Percentiles rank a stretch among this genome's conserved stretches.
Conservation (phyloP, 176 grass and related monocot species). For the Cenchrus purpureus region DNA sequence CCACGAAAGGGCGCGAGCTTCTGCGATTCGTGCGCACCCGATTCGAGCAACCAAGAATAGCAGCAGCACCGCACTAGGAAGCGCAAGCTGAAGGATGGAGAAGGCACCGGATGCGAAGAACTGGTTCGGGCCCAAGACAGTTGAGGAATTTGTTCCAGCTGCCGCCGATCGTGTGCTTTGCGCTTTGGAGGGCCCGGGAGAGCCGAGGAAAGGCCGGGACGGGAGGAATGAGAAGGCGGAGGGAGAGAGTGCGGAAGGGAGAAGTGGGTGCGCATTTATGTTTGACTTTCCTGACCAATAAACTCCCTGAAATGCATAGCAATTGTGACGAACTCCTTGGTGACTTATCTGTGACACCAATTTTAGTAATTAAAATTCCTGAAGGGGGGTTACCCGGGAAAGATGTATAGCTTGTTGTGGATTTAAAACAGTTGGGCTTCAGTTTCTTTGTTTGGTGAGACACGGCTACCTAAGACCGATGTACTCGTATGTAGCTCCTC, state of each 20-base stretch:
- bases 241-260: background rate
- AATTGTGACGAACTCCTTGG: background rate
- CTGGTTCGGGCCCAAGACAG: background rate
- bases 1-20: background rate
- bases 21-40: background rate
- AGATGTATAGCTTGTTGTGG: background rate
- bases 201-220: background rate
- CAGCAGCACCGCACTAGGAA: background rate
- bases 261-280: slow-evolving; percentile 25
- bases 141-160: background rate
- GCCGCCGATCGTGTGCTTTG: background rate
- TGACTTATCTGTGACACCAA: background rate
- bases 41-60: slow-evolving; percentile 11
- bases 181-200: background rate
- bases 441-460: background rate
- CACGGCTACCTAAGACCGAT: background rate
- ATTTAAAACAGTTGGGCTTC: background rate
- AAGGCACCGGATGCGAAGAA: slow-evolving; percentile 39
- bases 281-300: background rate
- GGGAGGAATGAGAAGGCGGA: background rate
- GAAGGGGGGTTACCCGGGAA: background rate
- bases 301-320: background rate
- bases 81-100: background rate
- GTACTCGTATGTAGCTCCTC: background rate
- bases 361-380: background rate